Evolutionary conservation across 805 yeast genomes (phyloP), one percentile per base, ranked within the genome.

Genomic region (Maudiozyma barnettii): DNA sequence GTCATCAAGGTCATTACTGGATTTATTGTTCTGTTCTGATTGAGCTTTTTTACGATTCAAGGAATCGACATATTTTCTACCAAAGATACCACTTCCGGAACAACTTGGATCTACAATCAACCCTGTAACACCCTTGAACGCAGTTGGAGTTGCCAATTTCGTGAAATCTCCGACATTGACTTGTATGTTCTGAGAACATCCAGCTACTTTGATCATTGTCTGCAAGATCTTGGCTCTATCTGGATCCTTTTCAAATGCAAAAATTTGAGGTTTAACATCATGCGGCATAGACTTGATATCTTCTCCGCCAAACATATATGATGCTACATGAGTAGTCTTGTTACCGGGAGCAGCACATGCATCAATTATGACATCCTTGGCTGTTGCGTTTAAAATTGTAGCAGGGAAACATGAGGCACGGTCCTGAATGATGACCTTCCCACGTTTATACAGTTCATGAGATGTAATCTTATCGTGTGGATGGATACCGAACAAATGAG

Each of bases 331-430:
- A 0, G 97, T 87, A 0, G 99, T 93, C 63, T 93, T 95, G 65
- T 93, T 93, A 5, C 99, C 99, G 4, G 99, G 99, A 0, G 99
- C 99, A 2, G 98, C 90, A 68, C 97, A 90, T 1, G 96, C 84
- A 67, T 93, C 99, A 41, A 93, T 84, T 10, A 89, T 79, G 21
- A 72, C 65, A 49, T 76, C 82, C 41, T 81, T 83, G 4, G 77
- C 71, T 0, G 61, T 47, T 0, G 91, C 86, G 51, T 77, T 72
- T 43, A 93, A 66, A 23, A 93, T 89, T 50, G 78, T 79, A 0
- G 95, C 96, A 0, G 99, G 99, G 60, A 93, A 89, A 63, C 99
- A 93, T 1, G 97, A 89, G 0, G 98, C 96, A 45, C 99, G 72
- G 61, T 93, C 99, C 66, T 93, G 99, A 50, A 93, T 86, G 46